A percentile compares a stretch with the other conserved stretches of the same genome.
Conservation (phyloP, 768 basidiomycete genomes). For the Cystofilobasidium bisporidii region DNA sequence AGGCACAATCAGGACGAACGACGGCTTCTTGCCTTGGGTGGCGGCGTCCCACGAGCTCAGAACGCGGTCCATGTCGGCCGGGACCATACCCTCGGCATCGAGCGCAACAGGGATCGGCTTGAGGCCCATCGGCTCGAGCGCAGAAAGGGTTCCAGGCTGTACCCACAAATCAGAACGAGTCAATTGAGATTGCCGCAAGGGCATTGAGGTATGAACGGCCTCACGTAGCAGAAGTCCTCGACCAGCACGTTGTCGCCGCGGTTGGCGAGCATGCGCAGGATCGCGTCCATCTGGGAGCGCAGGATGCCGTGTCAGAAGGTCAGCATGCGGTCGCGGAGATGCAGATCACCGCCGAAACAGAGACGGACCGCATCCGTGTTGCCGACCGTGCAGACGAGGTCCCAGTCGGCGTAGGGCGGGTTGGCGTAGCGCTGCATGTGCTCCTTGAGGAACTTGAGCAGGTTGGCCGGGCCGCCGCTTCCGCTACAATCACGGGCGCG, state of each 20-base stretch:
- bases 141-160: constrained; percentile 22
- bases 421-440: background rate
- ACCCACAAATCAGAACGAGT: too few relatives aligned
- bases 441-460: constrained; percentile 16
- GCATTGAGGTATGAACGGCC: background rate
- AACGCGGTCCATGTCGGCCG: constrained; percentile 14
- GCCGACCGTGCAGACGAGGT: constrained; percentile 13
- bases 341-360: background rate
- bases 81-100: constrained; percentile 20
- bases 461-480: background rate
- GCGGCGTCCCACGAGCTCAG: constrained; percentile 13
- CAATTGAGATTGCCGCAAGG: too few relatives aligned
- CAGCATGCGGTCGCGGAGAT: background rate
- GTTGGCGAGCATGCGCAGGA: constrained; percentile 2
- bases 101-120: constrained; percentile 13
- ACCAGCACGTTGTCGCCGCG: constrained; percentile 15
- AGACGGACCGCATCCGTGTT: constrained; percentile 23
- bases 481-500: background rate
- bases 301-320: background rate
- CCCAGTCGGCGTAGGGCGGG: constrained; percentile 24
- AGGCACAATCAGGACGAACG: constrained; percentile 13
- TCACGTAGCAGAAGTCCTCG: constrained; percentile 7
- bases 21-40: constrained; percentile 8
- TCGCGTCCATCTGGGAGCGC: constrained; percentile 11
- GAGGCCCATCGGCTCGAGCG: constrained; percentile 12